These are phyloP conservation scores for Lentithecium fluviatile DNA, from an alignment of 495 filamentous ascomycete species.

Conservation along the genomic window DNA sequence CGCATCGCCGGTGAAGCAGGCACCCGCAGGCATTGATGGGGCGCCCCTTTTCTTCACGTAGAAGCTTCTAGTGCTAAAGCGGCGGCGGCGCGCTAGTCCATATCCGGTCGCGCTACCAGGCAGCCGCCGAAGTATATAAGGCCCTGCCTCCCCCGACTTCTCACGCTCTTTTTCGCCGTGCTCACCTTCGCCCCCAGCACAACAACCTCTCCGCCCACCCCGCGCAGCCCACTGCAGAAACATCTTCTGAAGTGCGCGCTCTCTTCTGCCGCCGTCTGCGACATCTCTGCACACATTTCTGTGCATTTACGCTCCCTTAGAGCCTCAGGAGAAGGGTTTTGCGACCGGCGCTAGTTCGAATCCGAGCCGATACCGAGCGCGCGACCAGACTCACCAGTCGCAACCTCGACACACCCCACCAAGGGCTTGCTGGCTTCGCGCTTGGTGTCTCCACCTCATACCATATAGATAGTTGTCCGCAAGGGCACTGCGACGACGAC, in stretches of 20 bases:
- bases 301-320: slow-evolving; percentile 3
- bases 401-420: slow-evolving; percentile 12
- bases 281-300: background rate
- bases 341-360: slow-evolving; percentile 2
- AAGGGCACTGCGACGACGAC: slow-evolving; percentile 16
- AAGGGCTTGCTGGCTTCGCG: slow-evolving; percentile 35
- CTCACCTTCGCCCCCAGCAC: background rate
- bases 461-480: slow-evolving; percentile 8
- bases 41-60: background rate
- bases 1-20: too few species aligned
- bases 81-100: background rate
- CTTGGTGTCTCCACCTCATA: slow-evolving; percentile 22
- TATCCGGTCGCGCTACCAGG: background rate
- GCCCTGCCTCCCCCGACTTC: background rate
- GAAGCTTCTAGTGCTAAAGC: slow-evolving; percentile 4
- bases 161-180: background rate
- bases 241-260: background rate
- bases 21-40: background rate
- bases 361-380: slow-evolving; percentile 1
- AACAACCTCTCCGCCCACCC: background rate
- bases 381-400: slow-evolving; percentile 18
- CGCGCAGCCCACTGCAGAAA: background rate
- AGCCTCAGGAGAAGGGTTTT: background rate
- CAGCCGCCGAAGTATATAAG: background rate
- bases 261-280: background rate